Conservation (phyloP, 768 basidiomycete species). For the Gymnopilus junonius region DNA sequence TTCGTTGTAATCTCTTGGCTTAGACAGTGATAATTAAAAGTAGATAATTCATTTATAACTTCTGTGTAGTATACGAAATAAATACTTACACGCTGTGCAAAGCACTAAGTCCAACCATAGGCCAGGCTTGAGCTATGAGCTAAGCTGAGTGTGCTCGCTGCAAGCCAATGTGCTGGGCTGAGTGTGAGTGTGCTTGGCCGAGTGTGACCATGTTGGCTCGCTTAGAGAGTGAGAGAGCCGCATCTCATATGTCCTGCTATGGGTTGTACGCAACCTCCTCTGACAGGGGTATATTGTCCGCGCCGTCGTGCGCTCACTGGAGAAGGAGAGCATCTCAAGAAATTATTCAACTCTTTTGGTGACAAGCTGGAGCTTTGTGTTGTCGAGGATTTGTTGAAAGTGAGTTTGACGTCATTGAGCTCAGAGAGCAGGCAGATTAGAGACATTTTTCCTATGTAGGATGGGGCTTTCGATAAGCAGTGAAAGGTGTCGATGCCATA, state of each 20-base stretch:
- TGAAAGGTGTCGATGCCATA: too few relatives aligned
- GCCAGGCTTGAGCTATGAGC: too few relatives aligned
- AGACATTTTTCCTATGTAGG: constrained; percentile 34
- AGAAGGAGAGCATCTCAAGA: constrained; percentile 57
- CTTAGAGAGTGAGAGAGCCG: background rate
- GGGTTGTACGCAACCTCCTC: constrained; percentile 60
- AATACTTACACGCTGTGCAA: too few relatives aligned
- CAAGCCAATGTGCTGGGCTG: background rate
- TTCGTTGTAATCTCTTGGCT: too few relatives aligned
- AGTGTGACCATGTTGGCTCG: background rate
- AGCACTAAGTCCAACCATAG: too few relatives aligned
- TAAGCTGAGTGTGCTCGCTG: too few relatives aligned
- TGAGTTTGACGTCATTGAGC: constrained; percentile 12
- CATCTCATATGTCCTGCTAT: constrained; percentile 27
- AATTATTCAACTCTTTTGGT: constrained; percentile 59
- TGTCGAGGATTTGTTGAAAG: constrained; percentile 67
- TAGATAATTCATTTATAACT: too few relatives aligned
- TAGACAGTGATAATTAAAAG: too few relatives aligned
- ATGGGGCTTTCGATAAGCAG: constrained; percentile 79
- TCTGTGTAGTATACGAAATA: too few relatives aligned
- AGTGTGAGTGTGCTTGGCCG: background rate
- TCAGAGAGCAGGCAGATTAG: background rate
- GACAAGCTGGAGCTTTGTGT: constrained; percentile 66
- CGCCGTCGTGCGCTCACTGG: constrained; percentile 65
- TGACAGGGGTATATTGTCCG: constrained; percentile 68